Evolutionary conservation across 1,284 basidiomycete genomes (phyloP), one percentile per base, ranked within the genome.

Genomic region (Phenoliferia sp.): DNA sequence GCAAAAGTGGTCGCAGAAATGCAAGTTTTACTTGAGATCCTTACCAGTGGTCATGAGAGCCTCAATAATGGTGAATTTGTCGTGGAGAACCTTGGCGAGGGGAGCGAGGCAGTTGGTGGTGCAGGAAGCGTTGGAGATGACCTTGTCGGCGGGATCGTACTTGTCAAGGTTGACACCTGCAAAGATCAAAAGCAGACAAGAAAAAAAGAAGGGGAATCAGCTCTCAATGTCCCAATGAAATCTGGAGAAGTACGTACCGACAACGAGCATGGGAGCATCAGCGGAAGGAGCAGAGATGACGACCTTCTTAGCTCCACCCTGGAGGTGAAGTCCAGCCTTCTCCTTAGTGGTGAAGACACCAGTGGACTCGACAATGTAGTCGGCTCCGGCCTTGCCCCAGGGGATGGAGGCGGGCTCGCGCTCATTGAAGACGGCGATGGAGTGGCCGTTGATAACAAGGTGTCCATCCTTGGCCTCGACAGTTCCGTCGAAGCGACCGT

Each of bases 241-340:
- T n/a, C n/a, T n/a, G n/a, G n/a, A n/a, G n/a, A n/a, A n/a, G n/a
- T n/a, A n/a, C n/a, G n/a, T n/a, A n/a, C n/a, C 75, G 72, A 71
- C 71, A 36, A 81, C 80, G 76, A 79, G 79, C 95, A 99, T 99
- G 77, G 95, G 95, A 32, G 95, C 96, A 81, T 99, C 96, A 65
- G 94, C 88, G 33, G 96, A 99, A 76, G 95, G 95, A 66, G 95
- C 96, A 75, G 95, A 97, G 86, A 99, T 99, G 84, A 99, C 86
- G 80, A 99, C 95, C 86, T 98, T 99, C 89, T 99, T 98, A 80
- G 96, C 95, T 81, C 96, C 96, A 79, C 96, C 95, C 84, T 96
- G 94, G 83, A 99, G 85, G 85, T 99, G 95, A 76, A 87, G 88
- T 65, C 85, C 85, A 69, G 96, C 95, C 85, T 92, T 94, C 69